Percentiles rank a stretch among this genome's conserved stretches.
Evolutionary conservation across 164 flowering plant species (phyloP).

Genomic region (Amborella trichopoda): DNA sequence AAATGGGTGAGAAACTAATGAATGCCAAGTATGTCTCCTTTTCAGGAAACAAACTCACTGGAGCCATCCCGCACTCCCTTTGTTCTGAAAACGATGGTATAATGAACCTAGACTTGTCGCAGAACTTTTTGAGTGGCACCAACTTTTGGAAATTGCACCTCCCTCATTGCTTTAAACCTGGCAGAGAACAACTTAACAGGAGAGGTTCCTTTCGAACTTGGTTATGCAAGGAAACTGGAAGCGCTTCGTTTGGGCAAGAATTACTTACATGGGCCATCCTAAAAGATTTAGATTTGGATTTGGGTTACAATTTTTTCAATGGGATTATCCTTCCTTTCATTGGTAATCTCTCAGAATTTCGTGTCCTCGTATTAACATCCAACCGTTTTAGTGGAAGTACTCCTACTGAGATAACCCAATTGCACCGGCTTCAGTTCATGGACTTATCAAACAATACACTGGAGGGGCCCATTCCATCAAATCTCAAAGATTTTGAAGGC

Average conservation of each 20-base stretch:
- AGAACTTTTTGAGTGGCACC: not conserved
- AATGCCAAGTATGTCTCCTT: not conserved
- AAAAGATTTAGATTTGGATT: slow-evolving; percentile 1
- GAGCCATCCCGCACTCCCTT: not conserved
- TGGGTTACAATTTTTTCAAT: slow-evolving; percentile 7
- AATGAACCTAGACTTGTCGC: too few species aligned
- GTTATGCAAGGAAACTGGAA: not conserved
- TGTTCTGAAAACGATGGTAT: too few species aligned
- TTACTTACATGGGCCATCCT: slow-evolving; percentile 4
- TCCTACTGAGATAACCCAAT: slow-evolving; percentile 5
- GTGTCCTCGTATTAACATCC: slow-evolving; percentile 9
- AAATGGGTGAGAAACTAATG: not conserved
- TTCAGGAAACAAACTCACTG: not conserved
- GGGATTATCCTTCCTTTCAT: slow-evolving; percentile 14
- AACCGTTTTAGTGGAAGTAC: slow-evolving; percentile 7
- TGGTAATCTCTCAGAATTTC: slow-evolving; percentile 8
- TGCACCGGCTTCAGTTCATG: slow-evolving; percentile 3
- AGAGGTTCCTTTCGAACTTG: slow-evolving; percentile 7
- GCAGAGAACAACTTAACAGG: slow-evolving; percentile 6
- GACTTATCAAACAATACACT: slow-evolving; percentile 11
- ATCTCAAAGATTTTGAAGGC: slow-evolving; percentile 2
- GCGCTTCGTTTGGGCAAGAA: slow-evolving; percentile 4
- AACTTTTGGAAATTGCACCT: slow-evolving; percentile 7
- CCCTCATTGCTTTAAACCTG: slow-evolving; percentile 12
- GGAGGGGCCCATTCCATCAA: slow-evolving; percentile 7